Conservation (phyloP, 495 filamentous ascomycete species). For the Aspergillus steynii region DNA sequence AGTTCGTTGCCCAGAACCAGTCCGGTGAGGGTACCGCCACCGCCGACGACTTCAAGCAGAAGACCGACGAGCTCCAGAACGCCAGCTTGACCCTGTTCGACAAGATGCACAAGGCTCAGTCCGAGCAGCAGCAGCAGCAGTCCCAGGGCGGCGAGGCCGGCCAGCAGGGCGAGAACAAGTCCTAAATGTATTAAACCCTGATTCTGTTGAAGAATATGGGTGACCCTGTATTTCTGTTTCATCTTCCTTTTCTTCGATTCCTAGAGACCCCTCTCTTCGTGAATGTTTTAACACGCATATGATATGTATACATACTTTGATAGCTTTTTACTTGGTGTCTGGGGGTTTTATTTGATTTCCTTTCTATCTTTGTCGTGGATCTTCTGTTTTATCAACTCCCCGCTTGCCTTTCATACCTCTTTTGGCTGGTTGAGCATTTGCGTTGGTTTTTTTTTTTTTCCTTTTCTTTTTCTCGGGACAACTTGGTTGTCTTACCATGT, state of each 20-base stretch:
- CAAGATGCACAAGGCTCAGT: conserved; percentile 98
- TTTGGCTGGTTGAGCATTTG: conserved; percentile 21
- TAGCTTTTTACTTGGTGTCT: conserved; percentile 38
- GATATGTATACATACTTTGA: conserved; percentile 48
- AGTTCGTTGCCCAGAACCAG: conserved; percentile 93
- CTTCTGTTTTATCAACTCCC: conserved; percentile 19
- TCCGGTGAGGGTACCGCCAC: conserved; percentile 83
- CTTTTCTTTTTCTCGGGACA: conserved; percentile 17
- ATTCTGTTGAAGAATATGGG: conserved; percentile 1
- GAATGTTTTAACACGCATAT: conserved; percentile 33
- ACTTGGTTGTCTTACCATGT: conserved; percentile 36
- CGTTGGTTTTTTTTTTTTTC: conserved; percentile 11
- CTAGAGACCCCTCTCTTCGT: conserved; percentile 31
- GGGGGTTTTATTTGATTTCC: conserved; percentile 40
- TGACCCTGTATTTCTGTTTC: conserved; percentile 33
- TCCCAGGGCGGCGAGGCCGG: conserved; percentile 50
- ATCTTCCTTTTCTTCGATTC: conserved; percentile 13
- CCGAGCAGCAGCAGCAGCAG: conserved; percentile 64
- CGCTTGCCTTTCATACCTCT: conserved; percentile 25
- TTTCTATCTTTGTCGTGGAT: conserved; percentile 20
- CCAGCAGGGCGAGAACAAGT: conserved; percentile 79
- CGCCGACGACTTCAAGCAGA: conserved; percentile 90
- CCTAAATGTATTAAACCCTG: conserved; percentile 45
- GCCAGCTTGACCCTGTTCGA: conserved; percentile 96
- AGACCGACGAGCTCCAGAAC: conserved; percentile 96